These are phyloP conservation scores for Knufia petricola DNA, from an alignment of 2,329 filamentous ascomycete genomes.

Conservation along the genomic window DNA sequence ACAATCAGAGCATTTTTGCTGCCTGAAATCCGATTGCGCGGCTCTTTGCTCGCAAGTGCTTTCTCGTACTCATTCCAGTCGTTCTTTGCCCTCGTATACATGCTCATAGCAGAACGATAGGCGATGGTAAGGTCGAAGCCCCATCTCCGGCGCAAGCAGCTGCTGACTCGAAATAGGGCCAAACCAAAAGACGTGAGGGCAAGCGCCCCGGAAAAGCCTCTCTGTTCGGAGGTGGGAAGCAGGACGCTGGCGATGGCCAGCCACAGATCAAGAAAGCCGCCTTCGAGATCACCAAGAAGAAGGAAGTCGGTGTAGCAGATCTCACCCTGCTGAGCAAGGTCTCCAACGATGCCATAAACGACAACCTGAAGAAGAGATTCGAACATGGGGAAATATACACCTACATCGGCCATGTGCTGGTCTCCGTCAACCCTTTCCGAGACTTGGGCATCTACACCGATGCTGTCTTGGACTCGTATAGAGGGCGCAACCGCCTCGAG, in stretches of 20 bases:
- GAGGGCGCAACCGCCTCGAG: slow-evolving; percentile 93
- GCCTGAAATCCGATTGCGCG: slow-evolving; percentile 8
- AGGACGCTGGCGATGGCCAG: slow-evolving; percentile 35
- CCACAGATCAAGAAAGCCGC: slow-evolving; percentile 86
- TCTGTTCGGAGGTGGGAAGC: slow-evolving; percentile 22
- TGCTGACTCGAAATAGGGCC: slow-evolving; percentile 17
- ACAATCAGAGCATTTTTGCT: slow-evolving; percentile 7
- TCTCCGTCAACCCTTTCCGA: slow-evolving; percentile 96
- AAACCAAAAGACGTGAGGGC: slow-evolving; percentile 25
- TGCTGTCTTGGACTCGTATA: slow-evolving; percentile 82
- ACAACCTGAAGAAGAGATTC: slow-evolving; percentile 96
- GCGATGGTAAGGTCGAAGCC: slow-evolving; percentile 1
- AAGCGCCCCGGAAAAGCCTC: slow-evolving; percentile 22
- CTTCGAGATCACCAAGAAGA: slow-evolving; percentile 96
- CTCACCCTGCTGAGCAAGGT: slow-evolving; percentile 96
- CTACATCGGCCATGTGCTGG: slow-evolving; percentile 98
- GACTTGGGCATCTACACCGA: slow-evolving; percentile 98
- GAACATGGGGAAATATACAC: slow-evolving; percentile 98
- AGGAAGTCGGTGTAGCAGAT: slow-evolving; percentile 97
- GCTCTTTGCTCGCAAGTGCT: background rate
- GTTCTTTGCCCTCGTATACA: slow-evolving; percentile 1
- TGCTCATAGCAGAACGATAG: background rate
- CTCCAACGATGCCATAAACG: slow-evolving; percentile 98
- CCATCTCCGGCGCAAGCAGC: background rate
- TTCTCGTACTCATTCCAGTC: background rate